phyloP scores from a whole-genome alignment of 345 rosid species.

The Camelina sativa region DNA sequence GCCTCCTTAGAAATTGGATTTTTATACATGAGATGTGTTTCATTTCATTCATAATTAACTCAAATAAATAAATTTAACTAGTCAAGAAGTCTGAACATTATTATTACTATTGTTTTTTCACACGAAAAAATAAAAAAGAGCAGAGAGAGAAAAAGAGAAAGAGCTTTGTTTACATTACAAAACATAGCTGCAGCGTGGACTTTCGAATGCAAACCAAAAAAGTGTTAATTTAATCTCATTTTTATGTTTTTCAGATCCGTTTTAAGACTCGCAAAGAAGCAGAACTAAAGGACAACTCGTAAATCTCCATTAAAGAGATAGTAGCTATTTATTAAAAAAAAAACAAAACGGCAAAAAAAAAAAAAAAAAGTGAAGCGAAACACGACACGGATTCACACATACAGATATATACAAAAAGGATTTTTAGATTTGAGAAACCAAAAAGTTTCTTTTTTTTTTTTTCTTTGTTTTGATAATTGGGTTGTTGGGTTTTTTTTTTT shows the following conservation, averaged over 20 bases:
- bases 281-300: background rate
- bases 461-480: constrained; percentile 32
- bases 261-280: background rate
- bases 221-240: background rate
- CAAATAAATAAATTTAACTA: background rate
- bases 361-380: constrained; percentile 36
- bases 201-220: constrained; percentile 34
- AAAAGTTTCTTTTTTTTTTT: background rate
- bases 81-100: background rate
- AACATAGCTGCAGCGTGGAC: constrained; percentile 46
- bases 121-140: background rate
- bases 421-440: constrained; percentile 5
- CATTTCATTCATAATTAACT: background rate
- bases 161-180: constrained; percentile 5
- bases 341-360: constrained; percentile 31
- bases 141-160: background rate
- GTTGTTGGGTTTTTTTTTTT: constrained; percentile 18
- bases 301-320: constrained; percentile 27
- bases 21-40: no score
- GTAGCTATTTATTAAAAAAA: background rate
- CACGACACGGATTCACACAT: constrained; percentile 47
- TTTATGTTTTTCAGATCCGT: constrained; percentile 32
- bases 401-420: constrained; percentile 42
- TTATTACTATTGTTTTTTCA: background rate
- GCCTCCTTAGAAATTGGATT: background rate